A percentile compares a stretch with the other conserved stretches of the same genome.
Evolutionary conservation across 345 rosid genomes (phyloP).

Genomic region (Brassica napus): Da-Ae NC_063450.1:43941001-43941500

Average conservation of each 20-base stretch:
- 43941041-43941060: no score
- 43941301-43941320: slow-evolving; percentile 14
- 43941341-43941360: background rate
- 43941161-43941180: background rate
- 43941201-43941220: background rate
- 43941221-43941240: background rate
- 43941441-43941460: background rate
- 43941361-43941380: background rate
- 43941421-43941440: background rate
- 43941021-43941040: no score
- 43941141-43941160: background rate
- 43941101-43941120: no score
- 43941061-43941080: no score
- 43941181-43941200: background rate
- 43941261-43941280: no score
- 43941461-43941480: background rate
- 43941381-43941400: background rate
- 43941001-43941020: no score
- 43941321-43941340: background rate
- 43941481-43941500: background rate
- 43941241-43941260: background rate
- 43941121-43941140: no score
- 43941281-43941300: background rate
- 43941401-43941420: background rate
- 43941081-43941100: no score